Evolutionary conservation across 495 filamentous ascomycete genomes (phyloP).

Genomic region (Annulohypoxylon moriforme): DNA sequence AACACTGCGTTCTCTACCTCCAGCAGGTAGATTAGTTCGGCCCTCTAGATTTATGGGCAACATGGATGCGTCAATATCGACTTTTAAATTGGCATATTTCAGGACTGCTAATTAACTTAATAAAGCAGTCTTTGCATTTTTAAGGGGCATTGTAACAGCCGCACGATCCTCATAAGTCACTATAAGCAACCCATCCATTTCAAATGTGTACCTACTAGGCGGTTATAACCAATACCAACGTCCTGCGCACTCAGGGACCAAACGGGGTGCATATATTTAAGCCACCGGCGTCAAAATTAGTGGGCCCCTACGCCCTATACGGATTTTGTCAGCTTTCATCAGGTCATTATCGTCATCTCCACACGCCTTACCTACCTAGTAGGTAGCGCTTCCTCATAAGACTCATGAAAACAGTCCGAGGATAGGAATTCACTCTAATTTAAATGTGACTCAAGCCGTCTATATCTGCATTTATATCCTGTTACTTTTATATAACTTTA

Average conservation of each 20-base stretch:
- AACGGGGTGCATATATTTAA: neutral
- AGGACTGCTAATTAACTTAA: neutral
- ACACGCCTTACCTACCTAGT: slow-evolving; percentile 17
- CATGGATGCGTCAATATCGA: too few species aligned
- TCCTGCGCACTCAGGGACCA: neutral
- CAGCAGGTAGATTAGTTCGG: neutral
- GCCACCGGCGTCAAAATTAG: slow-evolving; percentile 6
- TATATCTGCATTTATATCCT: neutral
- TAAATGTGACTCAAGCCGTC: slow-evolving; percentile 6
- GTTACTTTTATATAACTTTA: too few species aligned
- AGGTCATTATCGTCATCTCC: slow-evolving; percentile 15
- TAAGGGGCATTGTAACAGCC: neutral
- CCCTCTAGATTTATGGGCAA: neutral
- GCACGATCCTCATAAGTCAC: neutral
- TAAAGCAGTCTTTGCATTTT: neutral
- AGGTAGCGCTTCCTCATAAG: slow-evolving; percentile 12
- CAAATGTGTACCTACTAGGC: neutral
- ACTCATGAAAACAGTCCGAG: slow-evolving; percentile 18
- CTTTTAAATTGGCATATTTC: too few species aligned
- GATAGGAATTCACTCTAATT: slow-evolving; percentile 14
- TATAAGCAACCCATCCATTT: neutral
- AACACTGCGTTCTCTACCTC: too few species aligned
- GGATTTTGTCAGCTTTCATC: neutral
- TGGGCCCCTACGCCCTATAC: slow-evolving; percentile 26
- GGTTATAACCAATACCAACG: neutral